Evolutionary conservation across 352 stramenopile genomes (phyloP).

Genomic region (Pythium vanterpoolii): DNA sequence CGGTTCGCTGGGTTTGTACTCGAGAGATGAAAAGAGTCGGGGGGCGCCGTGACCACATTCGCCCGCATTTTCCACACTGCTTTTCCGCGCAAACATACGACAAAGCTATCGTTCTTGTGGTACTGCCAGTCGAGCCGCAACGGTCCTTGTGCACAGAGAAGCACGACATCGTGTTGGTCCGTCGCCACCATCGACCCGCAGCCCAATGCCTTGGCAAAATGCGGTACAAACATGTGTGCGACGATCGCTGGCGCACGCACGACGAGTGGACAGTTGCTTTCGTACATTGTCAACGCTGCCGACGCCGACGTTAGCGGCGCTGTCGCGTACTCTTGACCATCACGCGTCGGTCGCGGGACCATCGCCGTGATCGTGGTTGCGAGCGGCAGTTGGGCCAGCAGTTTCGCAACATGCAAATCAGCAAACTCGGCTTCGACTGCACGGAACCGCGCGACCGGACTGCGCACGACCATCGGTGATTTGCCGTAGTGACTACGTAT

Average conservation of each 20-base stretch:
- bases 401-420: slow-evolving; percentile 8
- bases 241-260: slow-evolving; percentile 1
- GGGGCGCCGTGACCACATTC: slow-evolving; percentile 23
- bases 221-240: slow-evolving; percentile 2
- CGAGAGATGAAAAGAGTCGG: slow-evolving; percentile 25
- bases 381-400: background rate
- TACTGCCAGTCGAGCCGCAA: slow-evolving; percentile 41
- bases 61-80: slow-evolving; percentile 27
- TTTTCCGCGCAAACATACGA: slow-evolving; percentile 39
- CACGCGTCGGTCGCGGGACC: background rate
- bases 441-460: slow-evolving; percentile 1
- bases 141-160: slow-evolving; percentile 6
- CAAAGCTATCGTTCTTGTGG: slow-evolving; percentile 32
- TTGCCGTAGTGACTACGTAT: slow-evolving; percentile 4
- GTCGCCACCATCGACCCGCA: slow-evolving; percentile 5
- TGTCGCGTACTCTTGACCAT: background rate
- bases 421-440: background rate
- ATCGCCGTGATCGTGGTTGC: background rate
- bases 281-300: slow-evolving; percentile 7
- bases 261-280: background rate
- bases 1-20: background rate
- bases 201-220: slow-evolving; percentile 4
- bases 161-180: slow-evolving; percentile 14
- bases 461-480: background rate
- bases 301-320: background rate